Evolutionary conservation across 2,329 filamentous ascomycete species (phyloP), one percentile per base, ranked within the genome.

Genomic region (Fusarium tupiense): DNA sequence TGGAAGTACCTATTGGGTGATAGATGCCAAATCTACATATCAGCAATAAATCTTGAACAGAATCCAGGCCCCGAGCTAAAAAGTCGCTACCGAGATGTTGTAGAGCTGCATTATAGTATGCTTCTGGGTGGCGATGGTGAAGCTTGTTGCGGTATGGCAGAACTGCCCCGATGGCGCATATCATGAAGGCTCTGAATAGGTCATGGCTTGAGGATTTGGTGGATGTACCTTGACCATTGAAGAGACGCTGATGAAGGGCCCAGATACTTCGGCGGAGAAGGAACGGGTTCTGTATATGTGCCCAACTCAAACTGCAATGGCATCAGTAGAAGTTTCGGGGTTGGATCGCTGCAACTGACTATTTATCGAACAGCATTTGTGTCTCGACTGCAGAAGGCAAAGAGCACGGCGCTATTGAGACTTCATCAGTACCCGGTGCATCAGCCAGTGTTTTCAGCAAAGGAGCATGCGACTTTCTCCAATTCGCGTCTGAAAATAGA

Each of bases 21-120:
- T 77, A 77, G 29, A 77, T 77, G 6, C 74, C 75, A 17, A 77
- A 73, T 43, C 74, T 64, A 14, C 65, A 68, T 14, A 77, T 68
- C 1, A 77, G 38, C 1, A 77, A 26, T 1, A 77, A 35, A n/a
- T 76, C 69, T 11, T 77, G 73, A 1, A 76, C 67, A 8, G 75
- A 69, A 4, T 77, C 73, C 1, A 77, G 17, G 0, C 72, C 67
- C 29, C 73, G 50, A 0, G 71, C 73, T 0, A 75, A 6, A 11
- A 73, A 56, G 20, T 67, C 52, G 1, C 44, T 9, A 0, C 54
- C 69, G 0, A 75, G 38, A 10, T 67, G 62, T 1, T 68, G 56
- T 8, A 75, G 22, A 2, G 67, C 73, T 8, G 70, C 61, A 24
- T 75, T 72, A 3, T 68, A 73, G 8, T 76, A 76, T 17, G 73